Evolutionary conservation across 495 filamentous ascomycete species (phyloP).

Genomic region (Aspergillus panamensis): DNA sequence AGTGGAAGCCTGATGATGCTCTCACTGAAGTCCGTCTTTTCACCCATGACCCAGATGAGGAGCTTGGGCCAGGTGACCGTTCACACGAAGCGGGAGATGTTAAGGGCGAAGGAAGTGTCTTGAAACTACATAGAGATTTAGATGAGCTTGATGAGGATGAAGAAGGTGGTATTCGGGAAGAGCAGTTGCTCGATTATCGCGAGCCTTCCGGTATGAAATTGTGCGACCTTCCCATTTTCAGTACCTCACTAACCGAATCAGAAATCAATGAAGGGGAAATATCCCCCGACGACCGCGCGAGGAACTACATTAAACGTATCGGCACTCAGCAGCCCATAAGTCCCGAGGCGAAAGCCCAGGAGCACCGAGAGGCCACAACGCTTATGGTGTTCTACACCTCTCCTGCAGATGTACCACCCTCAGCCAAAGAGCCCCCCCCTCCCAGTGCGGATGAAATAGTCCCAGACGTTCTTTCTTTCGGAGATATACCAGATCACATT

Average conservation of each 20-base stretch:
- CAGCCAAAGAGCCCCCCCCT: constrained; percentile 67
- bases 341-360: constrained; percentile 62
- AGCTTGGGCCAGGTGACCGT: constrained; percentile 64
- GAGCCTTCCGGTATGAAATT: constrained; percentile 36
- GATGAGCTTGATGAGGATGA: constrained; percentile 67
- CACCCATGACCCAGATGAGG: constrained; percentile 76
- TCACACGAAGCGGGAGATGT: constrained; percentile 68
- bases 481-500: constrained; percentile 43
- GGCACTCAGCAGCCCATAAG: constrained; percentile 58
- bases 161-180: constrained; percentile 48
- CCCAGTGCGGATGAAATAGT: constrained; percentile 36
- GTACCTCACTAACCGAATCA: constrained; percentile 28
- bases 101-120: constrained; percentile 72
- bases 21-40: constrained; percentile 71
- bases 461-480: constrained; percentile 42
- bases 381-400: constrained; percentile 81
- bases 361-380: constrained; percentile 69
- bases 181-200: constrained; percentile 43
- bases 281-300: constrained; percentile 46
- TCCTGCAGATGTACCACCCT: constrained; percentile 67
- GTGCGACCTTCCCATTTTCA: background rate
- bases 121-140: constrained; percentile 67
- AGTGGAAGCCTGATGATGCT: constrained; percentile 68
- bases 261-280: constrained; percentile 56
- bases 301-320: constrained; percentile 60